Evolutionary conservation across 192 early-diverging fungal species (phyloP).

Genomic region (Coemansia sp.): DNA sequence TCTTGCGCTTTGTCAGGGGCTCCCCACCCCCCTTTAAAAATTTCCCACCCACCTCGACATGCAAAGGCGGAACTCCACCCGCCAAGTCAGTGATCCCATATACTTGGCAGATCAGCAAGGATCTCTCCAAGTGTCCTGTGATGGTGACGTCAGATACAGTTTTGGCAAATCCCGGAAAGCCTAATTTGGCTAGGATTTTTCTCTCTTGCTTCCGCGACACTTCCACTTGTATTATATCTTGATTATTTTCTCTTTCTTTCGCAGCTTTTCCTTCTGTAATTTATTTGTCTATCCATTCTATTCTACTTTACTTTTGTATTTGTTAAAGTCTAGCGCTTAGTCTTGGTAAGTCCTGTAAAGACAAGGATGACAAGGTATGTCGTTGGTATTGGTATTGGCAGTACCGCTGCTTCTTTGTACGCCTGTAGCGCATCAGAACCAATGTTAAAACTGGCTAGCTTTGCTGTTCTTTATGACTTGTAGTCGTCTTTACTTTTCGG

Average conservation of each 20-base stretch:
- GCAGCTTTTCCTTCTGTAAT: background rate
- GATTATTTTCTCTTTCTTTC: background rate
- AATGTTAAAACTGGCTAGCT: background rate
- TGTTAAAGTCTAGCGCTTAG: background rate
- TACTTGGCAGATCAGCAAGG: background rate
- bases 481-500: slow-evolving; percentile 24
- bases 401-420: background rate
- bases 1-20: background rate
- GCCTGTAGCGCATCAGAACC: background rate
- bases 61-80: slow-evolving; percentile 3
- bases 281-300: no score
- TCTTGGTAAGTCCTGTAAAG: background rate
- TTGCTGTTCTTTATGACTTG: background rate
- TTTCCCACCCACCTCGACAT: background rate
- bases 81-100: background rate
- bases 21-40: background rate
- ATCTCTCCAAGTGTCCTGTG: background rate
- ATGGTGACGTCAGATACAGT: background rate
- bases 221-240: background rate
- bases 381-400: background rate
- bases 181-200: background rate
- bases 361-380: background rate
- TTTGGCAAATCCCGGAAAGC: background rate
- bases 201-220: background rate
- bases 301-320: no score